Base-by-base conservation (phyloP, 495 filamentous ascomycete genomes). In the Platismatia glauca region DNA sequence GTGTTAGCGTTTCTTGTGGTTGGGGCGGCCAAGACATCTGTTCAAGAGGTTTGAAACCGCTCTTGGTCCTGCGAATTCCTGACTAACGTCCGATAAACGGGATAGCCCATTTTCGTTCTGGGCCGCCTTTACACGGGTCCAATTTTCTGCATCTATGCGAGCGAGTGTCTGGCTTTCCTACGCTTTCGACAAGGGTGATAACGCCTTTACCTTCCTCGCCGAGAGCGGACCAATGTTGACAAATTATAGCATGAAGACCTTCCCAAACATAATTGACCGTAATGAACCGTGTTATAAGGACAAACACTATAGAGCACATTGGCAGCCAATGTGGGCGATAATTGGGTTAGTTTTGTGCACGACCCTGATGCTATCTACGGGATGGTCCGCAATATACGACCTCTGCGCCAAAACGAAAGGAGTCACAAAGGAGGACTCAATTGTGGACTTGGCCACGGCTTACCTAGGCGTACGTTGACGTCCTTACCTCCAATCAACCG, bases 101-200 rank as follows among this genome's bases (percentile, higher is more conserved):
- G 29, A 37, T 31, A 79, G 74, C 71, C 71, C 20, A 72, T 78
- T 31, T 55, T 60, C 46, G 59, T 76, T 22, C 63, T 78, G 7
- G 37, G 68, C 37, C 68, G 67, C 5, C 68, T 79, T 55, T 73
- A 67, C 44, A 73, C 73, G 3, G 71, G 76, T 2, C 66, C 66
- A 13, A 60, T 78, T 13, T 52, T 74, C 4, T 73, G 76, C 46
- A 70, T 77, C 27, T 79, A 76, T 66, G 70, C 71, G n/a, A 72
- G 71, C 24, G 69, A 78, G 68, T 79, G 75, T 56, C 60, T 74
- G 46, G 76, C 77, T n/a, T 79, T 77, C 43, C 69, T 79, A 35
- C 70, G 75, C 27, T 79, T 74, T 58, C 68, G 72, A 57, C 41
- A 67, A 43, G 74, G 74, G 77, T 76, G 39, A 61, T 70, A 37